A percentile compares a stretch with the other conserved stretches of the same genome.
Conservation (phyloP, 176 grass and related monocot genomes). For the Thinopyrum elongatum region DNA sequence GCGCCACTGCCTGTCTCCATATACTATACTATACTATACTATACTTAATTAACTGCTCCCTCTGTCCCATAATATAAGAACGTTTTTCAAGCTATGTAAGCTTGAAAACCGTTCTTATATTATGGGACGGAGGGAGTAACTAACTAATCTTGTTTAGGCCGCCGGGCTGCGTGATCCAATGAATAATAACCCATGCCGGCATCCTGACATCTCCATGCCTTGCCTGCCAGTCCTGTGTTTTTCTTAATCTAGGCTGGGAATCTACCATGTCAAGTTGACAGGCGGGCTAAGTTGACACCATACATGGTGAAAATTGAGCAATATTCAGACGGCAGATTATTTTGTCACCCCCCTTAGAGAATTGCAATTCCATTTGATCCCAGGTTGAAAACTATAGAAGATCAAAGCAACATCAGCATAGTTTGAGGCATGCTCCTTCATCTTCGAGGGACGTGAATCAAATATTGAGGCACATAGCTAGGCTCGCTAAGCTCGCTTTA, state of each 20-base stretch:
- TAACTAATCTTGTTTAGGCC: constrained; percentile 20
- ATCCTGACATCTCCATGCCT: constrained; percentile 32
- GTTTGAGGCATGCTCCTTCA: no score
- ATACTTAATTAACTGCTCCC: neutral
- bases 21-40: no score
- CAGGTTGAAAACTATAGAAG: no score
- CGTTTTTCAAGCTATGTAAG: no score
- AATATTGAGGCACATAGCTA: no score
- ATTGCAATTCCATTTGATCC: neutral
- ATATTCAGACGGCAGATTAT: neutral
- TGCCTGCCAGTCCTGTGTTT: neutral
- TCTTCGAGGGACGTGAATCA: no score
- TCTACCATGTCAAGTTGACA: neutral
- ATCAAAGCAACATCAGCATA: no score
- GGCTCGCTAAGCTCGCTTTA: no score
- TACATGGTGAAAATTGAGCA: neutral
- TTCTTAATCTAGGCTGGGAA: neutral
- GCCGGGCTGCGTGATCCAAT: constrained; percentile 31
- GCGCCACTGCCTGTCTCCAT: neutral
- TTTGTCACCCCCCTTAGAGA: neutral
- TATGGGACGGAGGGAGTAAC: no score
- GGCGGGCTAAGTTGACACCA: neutral
- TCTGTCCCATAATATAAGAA: no score
- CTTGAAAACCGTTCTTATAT: no score
- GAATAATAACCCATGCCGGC: constrained; percentile 31